Conservation (phyloP, 768 basidiomycete species). For the Epithele typhae region DNA sequence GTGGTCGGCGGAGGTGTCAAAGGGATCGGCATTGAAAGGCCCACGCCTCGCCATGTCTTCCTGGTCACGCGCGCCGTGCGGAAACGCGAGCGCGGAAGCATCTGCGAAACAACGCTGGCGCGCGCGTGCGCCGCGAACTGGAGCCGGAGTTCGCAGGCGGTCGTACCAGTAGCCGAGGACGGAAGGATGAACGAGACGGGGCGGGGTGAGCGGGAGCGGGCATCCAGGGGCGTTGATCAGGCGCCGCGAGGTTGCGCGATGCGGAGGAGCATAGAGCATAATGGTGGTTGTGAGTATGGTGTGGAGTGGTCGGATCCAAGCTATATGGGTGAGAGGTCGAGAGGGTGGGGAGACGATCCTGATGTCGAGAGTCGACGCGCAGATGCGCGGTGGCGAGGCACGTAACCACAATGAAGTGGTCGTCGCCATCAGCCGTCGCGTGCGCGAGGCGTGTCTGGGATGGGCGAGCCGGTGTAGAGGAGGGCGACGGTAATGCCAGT, state of each 20-base stretch:
- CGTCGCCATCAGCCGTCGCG: slow-evolving; percentile 52
- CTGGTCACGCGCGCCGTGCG: slow-evolving; percentile 21
- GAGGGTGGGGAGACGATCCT: slow-evolving; percentile 32
- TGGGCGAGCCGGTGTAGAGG: slow-evolving; percentile 14
- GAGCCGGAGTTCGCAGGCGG: slow-evolving; percentile 26
- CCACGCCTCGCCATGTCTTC: slow-evolving; percentile 22
- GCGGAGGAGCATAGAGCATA: slow-evolving; percentile 12
- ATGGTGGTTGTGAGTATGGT: slow-evolving; percentile 12
- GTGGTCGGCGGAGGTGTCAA: neutral
- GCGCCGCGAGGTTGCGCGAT: slow-evolving; percentile 26
- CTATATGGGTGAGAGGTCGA: slow-evolving; percentile 19
- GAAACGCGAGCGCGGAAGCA: slow-evolving; percentile 12
- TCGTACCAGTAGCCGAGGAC: slow-evolving; percentile 16
- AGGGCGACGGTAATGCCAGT: slow-evolving; percentile 11
- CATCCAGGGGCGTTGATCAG: slow-evolving; percentile 40
- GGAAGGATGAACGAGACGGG: slow-evolving; percentile 19
- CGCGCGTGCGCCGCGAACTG: slow-evolving; percentile 9
- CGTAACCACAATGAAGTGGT: slow-evolving; percentile 82
- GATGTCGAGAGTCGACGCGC: slow-evolving; percentile 73
- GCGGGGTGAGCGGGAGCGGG: slow-evolving; percentile 2
- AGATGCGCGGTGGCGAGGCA: slow-evolving; percentile 45
- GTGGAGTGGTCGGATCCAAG: slow-evolving; percentile 13
- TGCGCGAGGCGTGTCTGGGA: slow-evolving; percentile 39
- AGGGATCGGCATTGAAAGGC: slow-evolving; percentile 11
- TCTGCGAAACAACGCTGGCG: slow-evolving; percentile 11